Base-by-base conservation (phyloP, 495 filamentous ascomycete species). In the Rostrohypoxylon terebratum region DNA sequence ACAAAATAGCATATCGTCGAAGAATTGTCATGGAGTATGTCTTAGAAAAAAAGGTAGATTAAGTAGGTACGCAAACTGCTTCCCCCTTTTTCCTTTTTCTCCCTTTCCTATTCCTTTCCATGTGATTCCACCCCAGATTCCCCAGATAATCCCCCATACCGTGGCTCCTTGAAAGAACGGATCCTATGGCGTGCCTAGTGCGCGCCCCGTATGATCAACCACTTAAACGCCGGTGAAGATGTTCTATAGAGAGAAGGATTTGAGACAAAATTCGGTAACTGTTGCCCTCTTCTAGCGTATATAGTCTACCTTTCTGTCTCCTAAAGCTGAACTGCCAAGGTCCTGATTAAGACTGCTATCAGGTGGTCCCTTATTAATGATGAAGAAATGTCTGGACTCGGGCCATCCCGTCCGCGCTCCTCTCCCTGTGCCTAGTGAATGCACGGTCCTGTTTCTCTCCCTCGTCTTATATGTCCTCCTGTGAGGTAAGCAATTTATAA, bases 241-340 rank as follows among this genome's bases (percentile, higher is more conserved):
- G 2, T 34, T 47, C 50, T 33, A 40, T 50, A 69, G 42, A 47
- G 42, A 47, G 34, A 67, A 72, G 59, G 59, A 68, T 71, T 50
- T 59, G 50, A 72, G 69, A 72, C 69, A 66, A 66, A 45, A 4
- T n/a, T 57, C 42, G 51, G 53, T 40, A 72, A 40, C 40, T 62
- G 21, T 47, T 59, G 21, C 45, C 31, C 21, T 67, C 20, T 25
- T 36, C 21, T 20, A 11, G n/a, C n/a, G n/a, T n/a, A 18, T 13
- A 33, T 3, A 16, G 21, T 28, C 4, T 28, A n/a, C 20, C 40
- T 21, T 44, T 13, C 11, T 31, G 51, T 40, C 59, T 42, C 58
- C 28, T 28, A 1, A 40, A 33, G 54, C 33, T 25, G 21, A 45
- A 11, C 34, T 36, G 21, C 3, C 23, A 2, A 62, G n/a, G 38